These are phyloP conservation scores for Eutrema salsugineum DNA, from an alignment of 441 rosid genomes.

Conservation along the genomic window DNA sequence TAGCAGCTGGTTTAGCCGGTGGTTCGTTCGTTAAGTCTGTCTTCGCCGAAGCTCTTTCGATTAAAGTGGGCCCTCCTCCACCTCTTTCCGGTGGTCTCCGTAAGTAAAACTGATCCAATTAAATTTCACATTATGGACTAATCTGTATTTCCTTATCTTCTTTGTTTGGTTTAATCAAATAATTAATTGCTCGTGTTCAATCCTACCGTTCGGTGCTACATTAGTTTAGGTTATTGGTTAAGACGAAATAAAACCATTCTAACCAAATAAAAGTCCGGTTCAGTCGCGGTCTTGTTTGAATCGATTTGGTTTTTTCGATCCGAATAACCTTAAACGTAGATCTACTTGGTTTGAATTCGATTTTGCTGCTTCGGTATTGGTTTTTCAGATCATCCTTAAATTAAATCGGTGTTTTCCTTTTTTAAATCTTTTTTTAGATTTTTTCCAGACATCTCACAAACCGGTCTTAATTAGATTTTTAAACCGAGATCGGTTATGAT, in stretches of 20 bases:
- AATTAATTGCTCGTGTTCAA: too few species aligned
- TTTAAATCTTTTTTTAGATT: too few species aligned
- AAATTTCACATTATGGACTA: not conserved
- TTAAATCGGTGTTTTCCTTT: too few species aligned
- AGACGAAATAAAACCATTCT: not conserved
- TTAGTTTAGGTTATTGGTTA: too few species aligned
- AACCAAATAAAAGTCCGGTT: not conserved
- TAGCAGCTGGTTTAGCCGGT: conserved; percentile 69
- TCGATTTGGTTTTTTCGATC: not conserved
- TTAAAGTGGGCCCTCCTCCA: conserved; percentile 86
- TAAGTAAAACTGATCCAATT: conserved; percentile 38
- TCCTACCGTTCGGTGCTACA: too few species aligned
- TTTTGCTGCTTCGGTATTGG: not conserved
- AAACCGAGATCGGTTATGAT: not conserved
- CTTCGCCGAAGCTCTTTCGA: conserved; percentile 66
- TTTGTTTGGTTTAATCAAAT: too few species aligned
- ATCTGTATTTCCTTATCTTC: not conserved
- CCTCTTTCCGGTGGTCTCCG: conserved; percentile 91
- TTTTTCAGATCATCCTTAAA: too few species aligned
- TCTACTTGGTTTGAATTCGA: not conserved
- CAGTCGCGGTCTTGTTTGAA: not conserved
- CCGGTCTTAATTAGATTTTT: not conserved
- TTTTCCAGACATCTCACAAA: too few species aligned
- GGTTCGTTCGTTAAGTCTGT: conserved; percentile 70
- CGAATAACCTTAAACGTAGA: not conserved